Evolutionary conservation across 75 land plant genomes (phyloP), one percentile per base, ranked within the genome.

Genomic region (Pinus albicaulis): DNA sequence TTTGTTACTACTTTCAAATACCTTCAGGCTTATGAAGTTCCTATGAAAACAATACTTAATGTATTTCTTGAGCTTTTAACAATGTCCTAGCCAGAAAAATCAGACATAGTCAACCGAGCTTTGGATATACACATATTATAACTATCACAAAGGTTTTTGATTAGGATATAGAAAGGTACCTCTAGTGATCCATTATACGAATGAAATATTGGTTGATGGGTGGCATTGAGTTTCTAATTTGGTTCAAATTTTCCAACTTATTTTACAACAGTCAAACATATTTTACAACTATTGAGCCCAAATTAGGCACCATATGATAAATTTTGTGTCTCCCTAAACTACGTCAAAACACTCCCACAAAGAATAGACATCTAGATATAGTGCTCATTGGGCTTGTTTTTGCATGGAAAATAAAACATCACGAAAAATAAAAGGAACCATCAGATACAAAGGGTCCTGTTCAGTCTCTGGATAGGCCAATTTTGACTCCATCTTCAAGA

Each of bases 1-100:
- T 93, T 93, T 90, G 95, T 97, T 20, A 97, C 92, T 84, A 95
- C 93, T 25, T 97, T 95, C 85, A 93, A 93, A 78, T 97, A 92
- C 66, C 74, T 97, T 74, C 95, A 97, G 70, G 97, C 92, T 34
- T 92, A 92, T 79, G 95, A 97, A 81, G 99, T 92, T 41, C 93
- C 95, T 17, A 97, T 92, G 66, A 97, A 94, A 81, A 92, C 92
- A 56, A 94, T 97, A 59, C 92, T 93, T 34, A 93, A 96, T 94
- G 96, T 96, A 59, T 96, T 96, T 86, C 94, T 93, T 78, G 99
- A 96, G 28, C 89, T 96, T 57, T 81, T 93, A 57, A 86, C 96
- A 71, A 96, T 94, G 53, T 93, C 94, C 75, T 94, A 96, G 69
- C 96, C 96, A 12, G 99, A 96, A 74, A 93, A 93, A 76, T 90